phyloP scores from a whole-genome alignment of 2,329 filamentous ascomycete species.

The Davidsoniella virescens region DNA sequence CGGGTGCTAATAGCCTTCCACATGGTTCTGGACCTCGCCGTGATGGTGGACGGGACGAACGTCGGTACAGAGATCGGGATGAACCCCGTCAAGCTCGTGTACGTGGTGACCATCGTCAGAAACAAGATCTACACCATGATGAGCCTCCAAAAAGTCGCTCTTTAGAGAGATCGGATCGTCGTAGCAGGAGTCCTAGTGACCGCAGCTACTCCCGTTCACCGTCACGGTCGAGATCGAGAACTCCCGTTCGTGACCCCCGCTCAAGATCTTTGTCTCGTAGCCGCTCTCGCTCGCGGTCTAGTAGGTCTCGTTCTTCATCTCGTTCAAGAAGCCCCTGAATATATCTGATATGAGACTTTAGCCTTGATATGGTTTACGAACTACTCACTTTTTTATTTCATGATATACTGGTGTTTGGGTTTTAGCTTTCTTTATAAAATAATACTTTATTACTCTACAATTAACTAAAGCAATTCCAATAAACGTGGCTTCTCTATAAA shows the following conservation, averaged over 20 bases:
- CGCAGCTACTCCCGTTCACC: conserved; percentile 1
- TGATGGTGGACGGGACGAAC: background rate
- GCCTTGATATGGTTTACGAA: no score
- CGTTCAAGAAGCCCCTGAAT: conserved; percentile 4
- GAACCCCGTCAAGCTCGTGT: background rate
- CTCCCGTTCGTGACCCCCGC: background rate
- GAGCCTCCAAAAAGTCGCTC: background rate
- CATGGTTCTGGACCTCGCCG: background rate
- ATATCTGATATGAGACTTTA: background rate
- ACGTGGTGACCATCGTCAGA: background rate
- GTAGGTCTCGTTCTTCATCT: background rate
- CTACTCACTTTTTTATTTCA: no score
- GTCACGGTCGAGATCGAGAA: conserved; percentile 2
- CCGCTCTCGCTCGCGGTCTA: conserved; percentile 1
- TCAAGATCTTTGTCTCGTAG: background rate
- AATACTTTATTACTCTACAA: no score
- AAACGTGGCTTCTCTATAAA: no score
- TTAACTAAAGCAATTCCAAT: no score
- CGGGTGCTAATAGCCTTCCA: background rate
- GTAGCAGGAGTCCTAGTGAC: background rate
- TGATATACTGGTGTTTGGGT: no score
- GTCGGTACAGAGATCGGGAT: conserved; percentile 10
- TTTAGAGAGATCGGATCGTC: background rate
- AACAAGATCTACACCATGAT: background rate
- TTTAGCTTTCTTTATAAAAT: no score